Evolutionary conservation across 2,329 filamentous ascomycete genomes (phyloP).

Genomic region (Ascosphaera aggregata): DNA sequence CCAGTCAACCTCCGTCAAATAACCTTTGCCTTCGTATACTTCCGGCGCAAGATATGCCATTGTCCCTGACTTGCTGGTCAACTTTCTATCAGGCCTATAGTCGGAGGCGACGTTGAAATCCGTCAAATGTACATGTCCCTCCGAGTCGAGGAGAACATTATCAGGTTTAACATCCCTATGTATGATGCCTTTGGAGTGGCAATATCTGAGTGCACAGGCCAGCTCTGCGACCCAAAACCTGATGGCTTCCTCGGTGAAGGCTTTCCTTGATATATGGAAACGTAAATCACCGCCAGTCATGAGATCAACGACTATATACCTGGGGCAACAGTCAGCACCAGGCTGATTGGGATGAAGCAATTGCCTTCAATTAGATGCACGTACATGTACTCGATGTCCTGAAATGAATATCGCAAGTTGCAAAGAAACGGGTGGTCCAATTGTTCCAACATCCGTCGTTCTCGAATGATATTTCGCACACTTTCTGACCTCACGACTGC

Average conservation of each 20-base stretch:
- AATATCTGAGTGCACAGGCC: slow-evolving; percentile 71
- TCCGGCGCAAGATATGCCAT: too few relatives aligned
- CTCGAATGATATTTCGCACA: slow-evolving; percentile 92
- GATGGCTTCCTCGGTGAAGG: slow-evolving; percentile 91
- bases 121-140: slow-evolving; percentile 88
- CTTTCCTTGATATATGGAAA: slow-evolving; percentile 95
- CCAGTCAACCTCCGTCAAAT: slow-evolving; percentile 64
- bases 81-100: slow-evolving; percentile 52
- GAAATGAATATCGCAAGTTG: slow-evolving; percentile 96
- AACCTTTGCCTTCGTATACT: slow-evolving; percentile 61
- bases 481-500: slow-evolving; percentile 91
- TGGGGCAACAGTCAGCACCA: too few relatives aligned
- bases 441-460: slow-evolving; percentile 93
- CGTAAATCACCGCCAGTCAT: slow-evolving; percentile 95
- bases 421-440: slow-evolving; percentile 95
- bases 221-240: slow-evolving; percentile 94
- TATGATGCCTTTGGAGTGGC: slow-evolving; percentile 69
- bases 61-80: slow-evolving; percentile 93
- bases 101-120: slow-evolving; percentile 99
- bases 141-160: slow-evolving; percentile 67
- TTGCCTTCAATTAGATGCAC: too few relatives aligned
- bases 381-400: slow-evolving; percentile 97
- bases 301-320: slow-evolving; percentile 83
- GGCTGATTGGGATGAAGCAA: too few relatives aligned
- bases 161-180: slow-evolving; percentile 84